Evolutionary conservation across 768 basidiomycete genomes (phyloP).

Genomic region (Xanthoconium purpureum): DNA sequence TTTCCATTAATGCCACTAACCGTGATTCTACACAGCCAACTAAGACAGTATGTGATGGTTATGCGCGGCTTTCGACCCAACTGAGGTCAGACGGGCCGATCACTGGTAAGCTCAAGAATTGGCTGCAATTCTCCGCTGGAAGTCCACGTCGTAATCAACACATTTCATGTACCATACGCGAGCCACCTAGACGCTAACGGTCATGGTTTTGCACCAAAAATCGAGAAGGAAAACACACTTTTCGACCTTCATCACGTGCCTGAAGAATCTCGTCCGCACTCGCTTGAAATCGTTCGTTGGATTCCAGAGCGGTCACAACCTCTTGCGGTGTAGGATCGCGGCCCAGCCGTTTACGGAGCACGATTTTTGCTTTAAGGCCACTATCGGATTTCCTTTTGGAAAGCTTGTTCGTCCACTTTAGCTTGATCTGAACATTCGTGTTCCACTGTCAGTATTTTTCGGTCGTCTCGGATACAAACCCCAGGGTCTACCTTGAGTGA

Average conservation of each 20-base stretch:
- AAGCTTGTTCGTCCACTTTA: constrained; percentile 4
- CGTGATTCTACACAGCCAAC: too few relatives aligned
- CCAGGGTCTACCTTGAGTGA: background rate
- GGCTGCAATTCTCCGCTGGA: constrained; percentile 7
- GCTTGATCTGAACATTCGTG: constrained; percentile 6
- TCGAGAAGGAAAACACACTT: background rate
- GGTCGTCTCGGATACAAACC: too few relatives aligned
- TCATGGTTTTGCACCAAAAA: too few relatives aligned
- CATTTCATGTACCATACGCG: constrained; percentile 4
- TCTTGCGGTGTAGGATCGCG: constrained; percentile 11
- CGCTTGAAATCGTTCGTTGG: background rate
- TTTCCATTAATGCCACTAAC: too few relatives aligned
- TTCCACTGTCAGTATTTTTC: background rate
- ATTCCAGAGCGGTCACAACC: background rate
- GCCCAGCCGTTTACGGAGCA: constrained; percentile 7
- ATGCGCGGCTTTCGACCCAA: too few relatives aligned
- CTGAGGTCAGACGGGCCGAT: too few relatives aligned
- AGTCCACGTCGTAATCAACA: constrained; percentile 11
- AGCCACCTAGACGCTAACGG: background rate
- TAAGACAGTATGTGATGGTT: too few relatives aligned
- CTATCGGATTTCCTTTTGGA: background rate
- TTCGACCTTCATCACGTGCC: constrained; percentile 1
- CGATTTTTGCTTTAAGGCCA: constrained; percentile 4
- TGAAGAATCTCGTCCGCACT: constrained; percentile 4
- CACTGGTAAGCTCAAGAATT: background rate